Percentiles rank a stretch among this genome's conserved stretches.
phyloP scores from a whole-genome alignment of 2,329 filamentous ascomycete genomes.

The Pseudopithomyces maydicus region DNA sequence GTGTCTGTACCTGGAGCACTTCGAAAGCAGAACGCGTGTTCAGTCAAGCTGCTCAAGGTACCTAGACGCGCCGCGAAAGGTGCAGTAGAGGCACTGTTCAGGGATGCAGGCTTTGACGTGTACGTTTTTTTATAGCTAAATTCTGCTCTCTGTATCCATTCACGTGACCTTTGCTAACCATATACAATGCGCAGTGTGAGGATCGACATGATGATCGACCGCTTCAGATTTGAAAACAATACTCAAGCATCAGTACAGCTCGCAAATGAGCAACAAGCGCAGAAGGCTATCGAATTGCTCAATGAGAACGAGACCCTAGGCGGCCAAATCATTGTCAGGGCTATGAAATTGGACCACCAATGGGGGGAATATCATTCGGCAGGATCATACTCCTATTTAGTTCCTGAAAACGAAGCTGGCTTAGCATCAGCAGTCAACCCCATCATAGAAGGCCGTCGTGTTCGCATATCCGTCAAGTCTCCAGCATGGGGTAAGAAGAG shows the following conservation, averaged over 20 bases:
- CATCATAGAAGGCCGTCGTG: conserved; percentile 26
- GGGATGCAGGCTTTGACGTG: conserved; percentile 21
- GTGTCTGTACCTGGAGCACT: neutral
- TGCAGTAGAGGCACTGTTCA: conserved; percentile 20
- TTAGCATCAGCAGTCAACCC: conserved; percentile 16
- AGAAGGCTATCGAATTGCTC: conserved; percentile 15
- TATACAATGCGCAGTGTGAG: conserved; percentile 16
- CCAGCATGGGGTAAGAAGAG: conserved; percentile 22
- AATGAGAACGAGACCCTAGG: conserved; percentile 4
- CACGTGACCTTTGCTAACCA: conserved; percentile 8
- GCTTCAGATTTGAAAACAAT: conserved; percentile 23
- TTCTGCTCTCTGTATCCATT: neutral
- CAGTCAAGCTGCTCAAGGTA: conserved; percentile 17
- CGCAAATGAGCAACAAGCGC: conserved; percentile 19
- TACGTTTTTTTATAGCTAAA: conserved; percentile 15
- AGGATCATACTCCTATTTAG: neutral
- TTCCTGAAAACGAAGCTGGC: conserved; percentile 16
- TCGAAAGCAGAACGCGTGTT: conserved; percentile 9
- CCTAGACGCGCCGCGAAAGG: conserved; percentile 11
- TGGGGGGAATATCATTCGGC: conserved; percentile 9
- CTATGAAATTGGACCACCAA: conserved; percentile 12
- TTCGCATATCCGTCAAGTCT: conserved; percentile 18
- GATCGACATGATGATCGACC: conserved; percentile 23
- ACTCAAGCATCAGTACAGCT: conserved; percentile 22
- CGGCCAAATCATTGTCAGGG: conserved; percentile 1